Base-by-base conservation (phyloP, 768 basidiomycete species). In the Leucosporidium creatinivorum region DNA sequence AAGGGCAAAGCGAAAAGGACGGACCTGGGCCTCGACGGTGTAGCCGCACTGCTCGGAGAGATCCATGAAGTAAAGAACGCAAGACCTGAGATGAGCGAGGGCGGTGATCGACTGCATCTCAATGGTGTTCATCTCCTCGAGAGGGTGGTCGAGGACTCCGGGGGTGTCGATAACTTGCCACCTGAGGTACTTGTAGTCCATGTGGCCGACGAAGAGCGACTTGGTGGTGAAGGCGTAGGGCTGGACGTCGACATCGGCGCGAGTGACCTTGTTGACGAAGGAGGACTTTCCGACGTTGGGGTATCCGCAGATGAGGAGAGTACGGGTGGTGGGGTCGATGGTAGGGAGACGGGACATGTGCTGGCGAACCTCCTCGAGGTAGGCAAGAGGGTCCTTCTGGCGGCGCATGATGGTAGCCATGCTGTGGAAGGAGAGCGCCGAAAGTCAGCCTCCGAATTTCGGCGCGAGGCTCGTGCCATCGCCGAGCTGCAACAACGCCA, bases 141-240 rank as follows among this genome's bases (percentile, higher is more conserved):
- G 83, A 3, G 94, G 93, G 78, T 98, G 96, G 77, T 99, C 96
- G 73, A 99, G 84, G 67, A 99, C 88, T 67, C 96, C 96, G 2
- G 96, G 96, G 50, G 96, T 99, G 82, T 99, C 96, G 75, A 99
- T 97, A 60, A 99, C 94, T 79, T 99, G 96, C 96, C 96, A 99
- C 69, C 96, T 87, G 74, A 99, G 84, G 81, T 99, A 99, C 77
- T 93, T 94, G 83, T 99, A 97, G 79, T 99, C 96, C 77, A 98
- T 83, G 80, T 99, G 96, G 1, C 96, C 96, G 75, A 99, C 90
- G 77, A 98, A 98, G 61, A 99, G 88, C 0, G 91, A 93, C 80
- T 97, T 98, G 36, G 96, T 99, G 56, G 96, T 99, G 82, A 99
- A 99, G 1, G 96, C 96, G 77, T 98, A 99, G 48, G 94, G 94